Percentiles rank a stretch among this genome's conserved stretches.
phyloP scores from a whole-genome alignment of 306 rosid species.

The Quercus bicolor region DNA sequence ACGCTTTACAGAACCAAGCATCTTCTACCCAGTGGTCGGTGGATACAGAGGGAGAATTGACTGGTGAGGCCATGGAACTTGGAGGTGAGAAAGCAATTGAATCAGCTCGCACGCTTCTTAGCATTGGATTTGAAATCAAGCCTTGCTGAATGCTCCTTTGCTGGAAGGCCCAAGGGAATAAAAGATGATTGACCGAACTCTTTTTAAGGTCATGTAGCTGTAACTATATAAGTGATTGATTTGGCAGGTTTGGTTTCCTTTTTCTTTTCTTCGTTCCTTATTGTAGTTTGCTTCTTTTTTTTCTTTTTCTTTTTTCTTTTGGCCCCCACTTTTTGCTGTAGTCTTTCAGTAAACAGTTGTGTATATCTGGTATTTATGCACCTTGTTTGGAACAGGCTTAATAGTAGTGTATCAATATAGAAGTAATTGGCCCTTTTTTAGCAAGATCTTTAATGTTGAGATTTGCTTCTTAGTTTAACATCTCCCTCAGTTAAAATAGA shows the following conservation, averaged over 20 bases:
- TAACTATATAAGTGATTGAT: slow-evolving; percentile 35
- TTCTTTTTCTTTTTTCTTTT: neutral
- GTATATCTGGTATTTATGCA: slow-evolving; percentile 49
- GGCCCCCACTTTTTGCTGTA: slow-evolving; percentile 19
- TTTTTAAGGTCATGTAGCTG: slow-evolving; percentile 31
- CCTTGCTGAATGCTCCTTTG: slow-evolving; percentile 60
- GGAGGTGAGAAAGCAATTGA: slow-evolving; percentile 98
- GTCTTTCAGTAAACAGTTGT: slow-evolving; percentile 46
- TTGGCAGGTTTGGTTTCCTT: slow-evolving; percentile 46
- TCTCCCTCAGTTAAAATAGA: neutral
- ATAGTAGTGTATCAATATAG: slow-evolving; percentile 33
- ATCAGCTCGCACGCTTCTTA: slow-evolving; percentile 90
- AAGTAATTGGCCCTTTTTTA: slow-evolving; percentile 24
- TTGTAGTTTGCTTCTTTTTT: slow-evolving; percentile 1
- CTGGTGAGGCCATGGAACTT: slow-evolving; percentile 86
- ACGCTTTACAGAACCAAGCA: slow-evolving; percentile 30
- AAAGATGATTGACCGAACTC: neutral
- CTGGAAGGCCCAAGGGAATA: slow-evolving; percentile 7
- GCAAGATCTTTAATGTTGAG: neutral
- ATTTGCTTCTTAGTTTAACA: neutral
- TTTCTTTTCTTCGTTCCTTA: slow-evolving; percentile 10
- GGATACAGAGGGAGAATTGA: slow-evolving; percentile 84
- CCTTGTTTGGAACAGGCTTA: slow-evolving; percentile 41
- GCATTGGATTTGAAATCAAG: slow-evolving; percentile 98
- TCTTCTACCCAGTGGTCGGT: slow-evolving; percentile 76